A percentile compares a stretch with the other conserved stretches of the same genome.
phyloP scores from a whole-genome alignment of 108 stramenopile genomes.

The Nannochloropsis salina region DNA sequence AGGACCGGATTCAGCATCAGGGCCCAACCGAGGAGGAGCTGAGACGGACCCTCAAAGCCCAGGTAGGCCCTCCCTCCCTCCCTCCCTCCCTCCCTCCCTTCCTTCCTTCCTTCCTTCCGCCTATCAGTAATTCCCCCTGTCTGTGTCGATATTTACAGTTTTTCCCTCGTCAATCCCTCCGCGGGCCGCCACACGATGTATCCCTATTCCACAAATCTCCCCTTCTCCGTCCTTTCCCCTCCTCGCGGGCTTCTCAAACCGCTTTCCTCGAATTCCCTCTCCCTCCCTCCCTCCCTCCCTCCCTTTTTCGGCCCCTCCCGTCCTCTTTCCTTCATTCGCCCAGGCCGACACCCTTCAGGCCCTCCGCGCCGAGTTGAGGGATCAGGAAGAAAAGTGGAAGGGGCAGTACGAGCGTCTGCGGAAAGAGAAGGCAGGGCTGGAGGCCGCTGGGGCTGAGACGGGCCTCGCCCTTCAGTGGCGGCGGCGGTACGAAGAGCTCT shows the following conservation, averaged over 20 bases:
- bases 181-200: no score
- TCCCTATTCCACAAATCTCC: no score
- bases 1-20: conserved; percentile 28
- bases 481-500: conserved; percentile 47
- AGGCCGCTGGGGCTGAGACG: conserved; percentile 35
- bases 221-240: no score
- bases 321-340: neutral
- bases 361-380: conserved; percentile 9
- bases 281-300: neutral
- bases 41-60: neutral
- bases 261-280: neutral
- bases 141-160: no score
- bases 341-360: neutral
- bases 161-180: no score
- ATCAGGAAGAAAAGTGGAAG: conserved; percentile 36
- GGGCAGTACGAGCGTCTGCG: conserved; percentile 27
- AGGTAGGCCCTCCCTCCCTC: conserved; percentile 11
- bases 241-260: neutral
- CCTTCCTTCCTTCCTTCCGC: neutral
- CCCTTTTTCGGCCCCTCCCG: neutral
- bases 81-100: neutral
- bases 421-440: conserved; percentile 41
- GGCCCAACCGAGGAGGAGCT: conserved; percentile 25
- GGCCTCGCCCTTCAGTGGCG: conserved; percentile 52
- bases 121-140: neutral